Conservation (phyloP, 2,329 filamentous ascomycete genomes). For the Fusarium camptoceras region DNA sequence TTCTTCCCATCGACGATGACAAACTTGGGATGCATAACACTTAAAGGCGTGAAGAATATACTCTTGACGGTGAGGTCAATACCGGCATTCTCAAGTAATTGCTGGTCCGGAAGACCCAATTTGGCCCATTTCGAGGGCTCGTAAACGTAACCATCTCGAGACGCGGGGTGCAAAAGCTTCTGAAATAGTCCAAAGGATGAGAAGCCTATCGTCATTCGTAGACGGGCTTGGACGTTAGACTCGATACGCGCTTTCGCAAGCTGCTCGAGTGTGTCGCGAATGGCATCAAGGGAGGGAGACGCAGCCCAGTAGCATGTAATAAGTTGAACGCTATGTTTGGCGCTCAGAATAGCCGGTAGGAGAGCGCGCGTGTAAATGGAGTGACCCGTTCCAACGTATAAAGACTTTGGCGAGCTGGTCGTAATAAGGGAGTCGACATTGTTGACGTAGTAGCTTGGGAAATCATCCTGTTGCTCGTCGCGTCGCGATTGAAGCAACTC, state of each 20-base stretch:
- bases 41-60: slow-evolving; percentile 82
- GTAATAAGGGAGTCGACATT: slow-evolving; percentile 61
- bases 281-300: slow-evolving; percentile 69
- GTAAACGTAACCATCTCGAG: slow-evolving; percentile 71
- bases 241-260: slow-evolving; percentile 62
- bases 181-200: slow-evolving; percentile 79
- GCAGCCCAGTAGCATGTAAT: slow-evolving; percentile 87
- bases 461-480: slow-evolving; percentile 54
- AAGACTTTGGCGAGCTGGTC: slow-evolving; percentile 59
- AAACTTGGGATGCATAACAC: slow-evolving; percentile 91
- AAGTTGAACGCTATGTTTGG: slow-evolving; percentile 75
- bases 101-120: slow-evolving; percentile 72
- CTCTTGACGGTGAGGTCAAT: slow-evolving; percentile 80
- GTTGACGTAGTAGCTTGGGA: slow-evolving; percentile 61
- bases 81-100: slow-evolving; percentile 63
- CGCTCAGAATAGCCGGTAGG: slow-evolving; percentile 69
- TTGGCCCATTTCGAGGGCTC: slow-evolving; percentile 68
- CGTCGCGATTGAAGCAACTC: slow-evolving; percentile 49
- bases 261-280: slow-evolving; percentile 67
- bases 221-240: slow-evolving; percentile 43
- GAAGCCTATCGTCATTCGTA: slow-evolving; percentile 79
- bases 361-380: slow-evolving; percentile 67
- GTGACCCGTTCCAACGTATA: slow-evolving; percentile 69
- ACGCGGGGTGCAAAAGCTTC: slow-evolving; percentile 79
- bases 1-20: slow-evolving; percentile 75